Evolutionary conservation across 106 monocot genomes (phyloP).

Genomic region (Dioscorea dumetorum): DNA sequence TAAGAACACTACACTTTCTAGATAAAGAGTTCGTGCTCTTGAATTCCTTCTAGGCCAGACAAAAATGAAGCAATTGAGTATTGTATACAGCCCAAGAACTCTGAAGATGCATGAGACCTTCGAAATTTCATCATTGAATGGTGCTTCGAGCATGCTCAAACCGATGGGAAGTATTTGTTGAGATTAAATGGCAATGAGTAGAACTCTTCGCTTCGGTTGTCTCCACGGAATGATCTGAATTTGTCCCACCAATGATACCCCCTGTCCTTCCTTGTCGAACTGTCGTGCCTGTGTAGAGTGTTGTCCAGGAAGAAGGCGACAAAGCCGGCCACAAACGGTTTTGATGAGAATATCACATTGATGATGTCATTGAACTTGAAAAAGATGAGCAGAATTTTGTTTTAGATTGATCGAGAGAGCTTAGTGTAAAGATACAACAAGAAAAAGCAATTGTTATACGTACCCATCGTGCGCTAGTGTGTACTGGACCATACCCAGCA

Average conservation of each 20-base stretch:
- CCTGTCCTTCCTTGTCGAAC: conserved; percentile 36
- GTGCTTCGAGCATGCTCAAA: conserved; percentile 15
- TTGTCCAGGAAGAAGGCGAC: conserved; percentile 73
- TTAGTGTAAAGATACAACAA: background rate
- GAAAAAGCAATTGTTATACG: conserved; percentile 1
- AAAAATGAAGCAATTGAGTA: too few relatives aligned
- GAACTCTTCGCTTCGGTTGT: conserved; percentile 66
- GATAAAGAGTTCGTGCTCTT: too few relatives aligned
- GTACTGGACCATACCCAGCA: conserved; percentile 92
- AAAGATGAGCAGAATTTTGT: background rate
- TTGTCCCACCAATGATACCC: conserved; percentile 74
- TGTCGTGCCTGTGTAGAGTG: conserved; percentile 45
- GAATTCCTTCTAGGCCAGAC: too few relatives aligned
- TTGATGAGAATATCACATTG: conserved; percentile 74
- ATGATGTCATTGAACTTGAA: conserved; percentile 71
- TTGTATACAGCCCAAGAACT: conserved; percentile 6
- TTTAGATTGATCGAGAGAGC: background rate
- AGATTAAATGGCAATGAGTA: conserved; percentile 68
- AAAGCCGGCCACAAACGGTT: conserved; percentile 52
- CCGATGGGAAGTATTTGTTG: conserved; percentile 63
- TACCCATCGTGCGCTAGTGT: conserved; percentile 89
- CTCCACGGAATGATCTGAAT: conserved; percentile 57
- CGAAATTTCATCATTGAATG: background rate
- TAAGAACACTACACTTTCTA: too few relatives aligned
- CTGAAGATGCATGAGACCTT: background rate